Percentiles rank a stretch among this genome's conserved stretches.
These are phyloP conservation scores for Cucumis sativus DNA, from an alignment of 306 rosid species.

Conservation along the genomic window Cucumber_9930_V3 NC_026659.2:26038001-26038500, in stretches of 20 bases:
- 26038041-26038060: neutral
- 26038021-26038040: neutral
- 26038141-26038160: neutral
- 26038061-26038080: neutral
- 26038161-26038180: neutral
- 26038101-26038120: neutral
- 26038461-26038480: slow-evolving; percentile 15
- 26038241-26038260: neutral
- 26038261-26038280: neutral
- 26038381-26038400: slow-evolving; percentile 20
- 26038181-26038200: neutral
- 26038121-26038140: neutral
- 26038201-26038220: neutral
- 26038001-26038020: neutral
- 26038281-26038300: slow-evolving; percentile 4
- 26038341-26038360: slow-evolving; percentile 73
- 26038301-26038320: slow-evolving; percentile 64
- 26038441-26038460: slow-evolving; percentile 14
- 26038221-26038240: neutral
- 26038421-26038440: slow-evolving; percentile 31
- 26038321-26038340: slow-evolving; percentile 95
- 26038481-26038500: slow-evolving; percentile 32
- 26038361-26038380: slow-evolving; percentile 32
- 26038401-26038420: slow-evolving; percentile 20
- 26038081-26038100: neutral